Evolutionary conservation across 305 asterid species (phyloP).

Genomic region (Vinca major): DNA sequence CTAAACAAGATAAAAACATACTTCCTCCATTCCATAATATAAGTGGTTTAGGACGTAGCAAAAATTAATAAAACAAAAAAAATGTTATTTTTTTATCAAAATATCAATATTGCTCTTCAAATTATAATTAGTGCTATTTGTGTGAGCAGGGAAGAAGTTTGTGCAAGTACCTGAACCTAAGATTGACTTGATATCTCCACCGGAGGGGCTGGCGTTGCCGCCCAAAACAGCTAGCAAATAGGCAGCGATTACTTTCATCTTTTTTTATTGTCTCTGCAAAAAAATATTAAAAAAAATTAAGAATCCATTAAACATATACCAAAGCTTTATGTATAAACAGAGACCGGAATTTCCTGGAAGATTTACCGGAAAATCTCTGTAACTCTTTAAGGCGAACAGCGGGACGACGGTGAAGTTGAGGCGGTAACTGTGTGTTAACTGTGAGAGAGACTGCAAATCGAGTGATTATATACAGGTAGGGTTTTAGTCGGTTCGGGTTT

Average conservation of each 20-base stretch:
- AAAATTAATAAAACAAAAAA: too few relatives aligned
- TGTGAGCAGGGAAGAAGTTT: not conserved
- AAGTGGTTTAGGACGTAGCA: too few relatives aligned
- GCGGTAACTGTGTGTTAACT: not conserved
- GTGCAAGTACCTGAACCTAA: not conserved
- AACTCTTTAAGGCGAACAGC: not conserved
- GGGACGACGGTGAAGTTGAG: not conserved
- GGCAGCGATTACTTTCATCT: slow-evolving; percentile 15
- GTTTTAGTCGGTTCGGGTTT: not conserved
- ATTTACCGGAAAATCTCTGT: not conserved
- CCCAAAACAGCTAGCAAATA: slow-evolving; percentile 14
- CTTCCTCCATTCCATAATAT: too few relatives aligned
- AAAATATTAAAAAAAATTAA: not conserved
- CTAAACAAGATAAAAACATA: too few relatives aligned
- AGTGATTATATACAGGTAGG: not conserved
- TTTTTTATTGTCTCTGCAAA: not conserved
- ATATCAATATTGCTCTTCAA: too few relatives aligned
- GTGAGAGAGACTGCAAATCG: not conserved
- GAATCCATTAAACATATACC: not conserved
- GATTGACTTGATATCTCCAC: slow-evolving; percentile 5
- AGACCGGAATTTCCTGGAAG: not conserved
- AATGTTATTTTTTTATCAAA: too few relatives aligned
- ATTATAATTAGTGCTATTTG: too few relatives aligned
- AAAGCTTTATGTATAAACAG: too few relatives aligned
- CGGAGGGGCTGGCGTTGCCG: slow-evolving; percentile 10